Evolutionary conservation across 2,329 filamentous ascomycete genomes (phyloP).

Genomic region (Fusarium dlaminii): DNA sequence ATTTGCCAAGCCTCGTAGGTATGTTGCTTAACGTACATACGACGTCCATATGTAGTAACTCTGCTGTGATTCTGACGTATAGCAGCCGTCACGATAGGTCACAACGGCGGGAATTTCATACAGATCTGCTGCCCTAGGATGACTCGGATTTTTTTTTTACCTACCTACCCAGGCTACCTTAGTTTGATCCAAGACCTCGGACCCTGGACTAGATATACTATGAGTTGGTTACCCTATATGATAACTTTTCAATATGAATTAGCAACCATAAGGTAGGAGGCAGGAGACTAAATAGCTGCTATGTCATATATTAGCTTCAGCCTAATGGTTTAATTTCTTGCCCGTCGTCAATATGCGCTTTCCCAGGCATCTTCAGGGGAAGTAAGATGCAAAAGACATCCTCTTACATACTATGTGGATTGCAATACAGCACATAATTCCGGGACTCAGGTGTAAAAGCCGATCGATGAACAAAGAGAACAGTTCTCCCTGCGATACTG

Average conservation of each 20-base stretch:
- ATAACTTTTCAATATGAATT: neutral
- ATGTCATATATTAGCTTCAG: neutral
- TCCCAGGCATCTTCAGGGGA: no score
- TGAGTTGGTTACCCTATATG: neutral
- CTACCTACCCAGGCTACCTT: neutral
- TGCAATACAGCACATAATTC: neutral
- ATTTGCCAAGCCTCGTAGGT: slow-evolving; percentile 13
- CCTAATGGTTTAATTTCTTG: neutral
- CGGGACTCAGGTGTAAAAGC: neutral
- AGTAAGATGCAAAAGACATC: neutral
- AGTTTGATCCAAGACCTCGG: neutral
- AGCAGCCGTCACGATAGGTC: neutral
- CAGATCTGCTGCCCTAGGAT: neutral
- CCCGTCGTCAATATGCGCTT: neutral
- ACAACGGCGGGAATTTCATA: neutral
- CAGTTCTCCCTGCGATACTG: no score
- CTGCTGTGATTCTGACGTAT: slow-evolving; percentile 21
- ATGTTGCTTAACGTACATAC: neutral
- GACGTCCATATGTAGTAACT: slow-evolving; percentile 12
- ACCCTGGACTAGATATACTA: neutral
- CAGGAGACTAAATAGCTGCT: neutral
- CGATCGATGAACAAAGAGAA: neutral
- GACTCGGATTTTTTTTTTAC: neutral
- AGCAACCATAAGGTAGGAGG: neutral
- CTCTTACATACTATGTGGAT: neutral